These are phyloP conservation scores for Terana coerulea DNA, from an alignment of 768 basidiomycete genomes.

Conservation along the genomic window DNA sequence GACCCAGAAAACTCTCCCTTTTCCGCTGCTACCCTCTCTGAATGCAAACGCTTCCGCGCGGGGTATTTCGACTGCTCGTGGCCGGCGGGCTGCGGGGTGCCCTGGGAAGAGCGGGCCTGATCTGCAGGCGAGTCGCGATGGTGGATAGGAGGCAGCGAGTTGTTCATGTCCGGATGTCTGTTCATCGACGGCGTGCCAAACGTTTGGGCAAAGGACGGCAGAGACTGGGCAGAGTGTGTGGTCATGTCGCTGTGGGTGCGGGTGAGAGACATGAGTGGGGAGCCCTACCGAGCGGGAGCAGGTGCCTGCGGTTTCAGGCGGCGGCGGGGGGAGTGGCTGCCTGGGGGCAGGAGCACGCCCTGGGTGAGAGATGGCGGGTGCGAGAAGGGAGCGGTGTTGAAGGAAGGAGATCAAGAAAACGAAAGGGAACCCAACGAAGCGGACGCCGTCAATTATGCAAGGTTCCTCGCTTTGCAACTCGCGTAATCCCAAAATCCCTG, in stretches of 20 bases:
- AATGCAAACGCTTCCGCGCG: conserved; percentile 25
- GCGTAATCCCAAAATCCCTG: background rate
- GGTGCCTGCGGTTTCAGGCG: background rate
- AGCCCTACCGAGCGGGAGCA: conserved; percentile 1
- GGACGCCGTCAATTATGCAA: conserved; percentile 24
- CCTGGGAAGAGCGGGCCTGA: conserved; percentile 20
- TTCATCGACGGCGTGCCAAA: conserved; percentile 58
- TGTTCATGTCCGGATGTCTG: conserved; percentile 45
- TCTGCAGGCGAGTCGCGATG: conserved; percentile 31
- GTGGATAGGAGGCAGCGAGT: conserved; percentile 66
- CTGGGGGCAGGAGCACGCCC: too few species aligned
- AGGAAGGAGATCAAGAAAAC: conserved; percentile 1
- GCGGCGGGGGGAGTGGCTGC: too few species aligned
- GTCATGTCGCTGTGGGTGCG: conserved; percentile 39
- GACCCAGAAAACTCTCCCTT: conserved; percentile 38
- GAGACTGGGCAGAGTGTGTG: conserved; percentile 51
- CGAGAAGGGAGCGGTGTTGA: conserved; percentile 5
- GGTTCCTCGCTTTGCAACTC: conserved; percentile 12
- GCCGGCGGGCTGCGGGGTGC: conserved; percentile 19
- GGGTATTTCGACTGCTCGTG: conserved; percentile 13
- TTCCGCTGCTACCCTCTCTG: conserved; percentile 17
- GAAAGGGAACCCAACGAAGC: conserved; percentile 17
- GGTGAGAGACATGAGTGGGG: conserved; percentile 32
- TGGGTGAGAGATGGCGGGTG: conserved; percentile 6
- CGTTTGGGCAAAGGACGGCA: conserved; percentile 77